A percentile compares a stretch with the other conserved stretches of the same genome.
phyloP scores from a whole-genome alignment of 352 stramenopile species.

The Phytophthora europaea region DNA sequence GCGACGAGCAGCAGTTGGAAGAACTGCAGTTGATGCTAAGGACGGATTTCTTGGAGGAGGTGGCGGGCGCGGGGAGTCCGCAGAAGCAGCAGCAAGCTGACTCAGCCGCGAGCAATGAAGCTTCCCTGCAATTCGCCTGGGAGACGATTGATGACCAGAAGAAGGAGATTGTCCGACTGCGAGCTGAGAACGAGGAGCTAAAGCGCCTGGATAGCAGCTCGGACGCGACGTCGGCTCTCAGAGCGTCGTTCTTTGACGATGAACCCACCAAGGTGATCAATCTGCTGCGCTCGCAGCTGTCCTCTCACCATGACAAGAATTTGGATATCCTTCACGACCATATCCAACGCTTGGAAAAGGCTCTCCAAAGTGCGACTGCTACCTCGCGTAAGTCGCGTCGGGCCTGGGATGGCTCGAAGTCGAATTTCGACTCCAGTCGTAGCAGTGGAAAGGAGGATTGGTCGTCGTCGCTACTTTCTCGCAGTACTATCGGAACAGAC shows the following conservation, averaged over 20 bases:
- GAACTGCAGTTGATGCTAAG: constrained; percentile 64
- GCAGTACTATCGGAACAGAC: constrained; percentile 38
- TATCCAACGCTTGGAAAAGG: constrained; percentile 60
- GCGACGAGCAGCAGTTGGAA: constrained; percentile 61
- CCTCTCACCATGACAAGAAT: constrained; percentile 63
- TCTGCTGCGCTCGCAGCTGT: constrained; percentile 62
- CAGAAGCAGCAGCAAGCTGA: constrained; percentile 39
- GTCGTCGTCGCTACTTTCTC: constrained; percentile 32
- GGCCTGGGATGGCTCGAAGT: constrained; percentile 41
- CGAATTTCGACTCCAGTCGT: constrained; percentile 56
- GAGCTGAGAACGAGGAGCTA: constrained; percentile 61
- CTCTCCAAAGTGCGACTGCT: constrained; percentile 31
- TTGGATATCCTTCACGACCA: constrained; percentile 67
- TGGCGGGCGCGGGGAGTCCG: constrained; percentile 34
- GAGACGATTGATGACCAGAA: constrained; percentile 83
- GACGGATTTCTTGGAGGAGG: constrained; percentile 65
- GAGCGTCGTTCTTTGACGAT: constrained; percentile 41
- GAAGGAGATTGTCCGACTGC: constrained; percentile 70
- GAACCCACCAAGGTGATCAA: constrained; percentile 53
- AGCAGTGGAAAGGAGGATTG: constrained; percentile 43
- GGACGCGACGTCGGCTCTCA: background rate
- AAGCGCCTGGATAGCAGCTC: constrained; percentile 19
- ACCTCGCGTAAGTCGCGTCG: constrained; percentile 16
- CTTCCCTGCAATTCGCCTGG: constrained; percentile 81
- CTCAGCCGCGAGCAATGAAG: constrained; percentile 54